phyloP scores from a whole-genome alignment of 192 early-diverging fungal species.

The Neocallimastix lanati region DNA sequence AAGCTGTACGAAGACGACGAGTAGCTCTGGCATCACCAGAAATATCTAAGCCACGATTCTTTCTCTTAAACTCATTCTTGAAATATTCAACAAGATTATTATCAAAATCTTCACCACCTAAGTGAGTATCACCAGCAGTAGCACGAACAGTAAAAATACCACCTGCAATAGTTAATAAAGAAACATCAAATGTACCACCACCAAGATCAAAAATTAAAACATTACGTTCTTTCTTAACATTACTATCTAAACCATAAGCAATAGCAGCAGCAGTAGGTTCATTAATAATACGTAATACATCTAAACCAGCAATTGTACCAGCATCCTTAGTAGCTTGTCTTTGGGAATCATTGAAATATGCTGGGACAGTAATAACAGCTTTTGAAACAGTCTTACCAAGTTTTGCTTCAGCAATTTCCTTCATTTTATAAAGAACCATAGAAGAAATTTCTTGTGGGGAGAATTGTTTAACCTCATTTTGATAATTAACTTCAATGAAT shows the following conservation, averaged over 20 bases:
- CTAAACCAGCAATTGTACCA: constrained; percentile 64
- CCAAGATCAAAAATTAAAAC: too few relatives aligned
- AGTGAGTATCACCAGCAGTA: too few relatives aligned
- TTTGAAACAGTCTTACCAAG: constrained; percentile 48
- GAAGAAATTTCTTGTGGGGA: constrained; percentile 67
- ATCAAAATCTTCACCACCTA: too few relatives aligned
- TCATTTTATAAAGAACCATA: constrained; percentile 61
- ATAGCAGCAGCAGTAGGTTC: too few relatives aligned
- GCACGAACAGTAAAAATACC: constrained; percentile 66
- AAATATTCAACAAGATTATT: constrained; percentile 29
- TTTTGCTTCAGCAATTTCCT: constrained; percentile 63
- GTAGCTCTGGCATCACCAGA: constrained; percentile 49
- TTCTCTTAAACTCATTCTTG: constrained; percentile 33
- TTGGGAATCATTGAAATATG: too few relatives aligned
- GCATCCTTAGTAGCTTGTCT: constrained; percentile 85
- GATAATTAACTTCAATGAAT: constrained; percentile 59
- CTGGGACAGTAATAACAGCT: constrained; percentile 42
- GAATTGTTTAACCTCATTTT: constrained; percentile 64
- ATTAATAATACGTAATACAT: too few relatives aligned
- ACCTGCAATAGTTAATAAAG: constrained; percentile 52
- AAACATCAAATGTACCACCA: too few relatives aligned
- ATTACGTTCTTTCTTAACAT: constrained; percentile 52
- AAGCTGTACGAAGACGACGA: constrained; percentile 55
- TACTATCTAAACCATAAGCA: constrained; percentile 62
- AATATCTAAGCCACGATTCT: constrained; percentile 55